Evolutionary conservation across 805 yeast species (phyloP).

Genomic region (Hanseniaspora taiwanica): DNA sequence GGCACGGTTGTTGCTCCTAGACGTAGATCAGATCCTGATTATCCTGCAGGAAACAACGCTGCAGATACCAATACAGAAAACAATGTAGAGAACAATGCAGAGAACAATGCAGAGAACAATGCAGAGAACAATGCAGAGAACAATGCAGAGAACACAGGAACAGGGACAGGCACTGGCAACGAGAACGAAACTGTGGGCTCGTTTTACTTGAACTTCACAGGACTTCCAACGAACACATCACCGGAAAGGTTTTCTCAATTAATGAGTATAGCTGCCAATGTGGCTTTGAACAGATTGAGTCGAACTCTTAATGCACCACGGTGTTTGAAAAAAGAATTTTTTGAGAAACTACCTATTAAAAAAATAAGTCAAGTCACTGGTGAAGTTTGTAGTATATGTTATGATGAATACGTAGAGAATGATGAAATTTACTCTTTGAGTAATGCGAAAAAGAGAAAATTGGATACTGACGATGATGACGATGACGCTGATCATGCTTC

Average conservation of each 20-base stretch:
- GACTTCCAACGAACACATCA: slow-evolving; percentile 43
- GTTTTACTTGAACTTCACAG: slow-evolving; percentile 52
- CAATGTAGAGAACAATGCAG: not conserved
- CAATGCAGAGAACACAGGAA: not conserved
- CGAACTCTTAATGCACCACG: slow-evolving; percentile 34
- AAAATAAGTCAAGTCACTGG: slow-evolving; percentile 22
- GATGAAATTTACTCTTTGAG: no score
- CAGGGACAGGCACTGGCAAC: slow-evolving; percentile 13
- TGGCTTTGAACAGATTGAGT: slow-evolving; percentile 52
- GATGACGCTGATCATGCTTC: not conserved
- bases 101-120: not conserved
- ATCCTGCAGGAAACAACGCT: not conserved
- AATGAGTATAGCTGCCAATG: slow-evolving; percentile 52
- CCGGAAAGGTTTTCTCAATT: slow-evolving; percentile 48
- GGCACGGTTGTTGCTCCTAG: not conserved
- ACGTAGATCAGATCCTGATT: not conserved
- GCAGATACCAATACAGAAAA: not conserved
- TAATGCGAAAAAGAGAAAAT: slow-evolving; percentile 3
- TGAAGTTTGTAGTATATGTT: slow-evolving; percentile 49
- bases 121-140: not conserved
- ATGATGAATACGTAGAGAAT: slow-evolving; percentile 27
- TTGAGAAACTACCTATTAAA: slow-evolving; percentile 35
- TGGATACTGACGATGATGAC: not conserved
- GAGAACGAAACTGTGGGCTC: slow-evolving; percentile 29
- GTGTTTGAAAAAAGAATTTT: slow-evolving; percentile 41